Evolutionary conservation across 2,329 filamentous ascomycete species (phyloP).

Genomic region (Cordyceps javanica): DNA sequence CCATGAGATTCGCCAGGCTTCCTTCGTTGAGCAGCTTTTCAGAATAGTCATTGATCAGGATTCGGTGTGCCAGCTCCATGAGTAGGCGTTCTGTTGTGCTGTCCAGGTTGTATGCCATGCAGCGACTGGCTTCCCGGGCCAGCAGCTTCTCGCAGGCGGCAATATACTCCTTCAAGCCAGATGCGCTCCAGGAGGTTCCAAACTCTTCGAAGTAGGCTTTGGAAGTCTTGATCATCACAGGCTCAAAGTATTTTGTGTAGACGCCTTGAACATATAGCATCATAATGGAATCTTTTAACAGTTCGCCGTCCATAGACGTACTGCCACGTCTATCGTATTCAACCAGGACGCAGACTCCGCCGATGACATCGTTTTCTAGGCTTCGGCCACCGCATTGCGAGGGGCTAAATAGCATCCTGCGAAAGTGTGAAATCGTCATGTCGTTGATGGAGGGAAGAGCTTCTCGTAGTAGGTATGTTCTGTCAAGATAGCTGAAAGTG

Average conservation of each 20-base stretch:
- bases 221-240: conserved; percentile 62
- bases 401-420: conserved; percentile 49
- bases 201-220: conserved; percentile 63
- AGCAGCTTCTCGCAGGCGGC: conserved; percentile 63
- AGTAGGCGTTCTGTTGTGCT: conserved; percentile 74
- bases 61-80: conserved; percentile 64
- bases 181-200: conserved; percentile 57
- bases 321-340: conserved; percentile 60
- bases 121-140: conserved; percentile 64
- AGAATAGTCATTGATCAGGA: conserved; percentile 64
- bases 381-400: conserved; percentile 17
- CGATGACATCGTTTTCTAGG: conserved; percentile 32
- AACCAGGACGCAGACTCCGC: conserved; percentile 67
- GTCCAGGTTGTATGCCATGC: conserved; percentile 76
- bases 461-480: conserved; percentile 75
- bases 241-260: conserved; percentile 76
- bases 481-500: conserved; percentile 90
- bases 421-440: conserved; percentile 71
- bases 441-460: conserved; percentile 70
- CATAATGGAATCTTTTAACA: conserved; percentile 70
- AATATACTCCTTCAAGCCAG: conserved; percentile 70
- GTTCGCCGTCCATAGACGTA: conserved; percentile 49
- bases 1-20: conserved; percentile 67
- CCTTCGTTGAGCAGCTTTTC: conserved; percentile 58
- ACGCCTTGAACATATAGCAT: conserved; percentile 82